A percentile compares a stretch with the other conserved stretches of the same genome.
Evolutionary conservation across 2,329 filamentous ascomycete species (phyloP).

Genomic region (Alternaria postmessia): DNA sequence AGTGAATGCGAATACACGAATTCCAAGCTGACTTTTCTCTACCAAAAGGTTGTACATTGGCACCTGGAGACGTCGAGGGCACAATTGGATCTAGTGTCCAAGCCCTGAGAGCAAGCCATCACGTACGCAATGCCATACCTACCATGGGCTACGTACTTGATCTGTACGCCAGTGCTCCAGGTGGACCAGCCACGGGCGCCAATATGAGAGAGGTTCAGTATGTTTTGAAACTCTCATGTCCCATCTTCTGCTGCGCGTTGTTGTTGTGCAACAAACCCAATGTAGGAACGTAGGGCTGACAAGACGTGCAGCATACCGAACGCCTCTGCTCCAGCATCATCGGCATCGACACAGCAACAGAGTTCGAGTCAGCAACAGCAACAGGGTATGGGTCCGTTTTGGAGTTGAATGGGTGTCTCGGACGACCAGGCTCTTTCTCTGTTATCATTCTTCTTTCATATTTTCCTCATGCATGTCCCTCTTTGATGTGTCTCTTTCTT

Average conservation of each 20-base stretch:
- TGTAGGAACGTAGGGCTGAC: too few relatives aligned
- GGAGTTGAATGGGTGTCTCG: neutral
- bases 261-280: fast-evolving
- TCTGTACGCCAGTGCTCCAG: neutral
- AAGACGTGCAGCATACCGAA: too few relatives aligned
- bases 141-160: constrained; percentile 34
- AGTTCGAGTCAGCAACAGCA: constrained; percentile 24
- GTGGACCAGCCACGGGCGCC: constrained; percentile 2
- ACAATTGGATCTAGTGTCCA: constrained; percentile 27
- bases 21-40: neutral
- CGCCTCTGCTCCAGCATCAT: neutral
- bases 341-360: neutral
- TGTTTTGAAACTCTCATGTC: neutral
- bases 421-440: neutral
- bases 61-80: constrained; percentile 14
- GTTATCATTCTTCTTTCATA: too few relatives aligned
- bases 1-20: neutral
- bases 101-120: constrained; percentile 16
- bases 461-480: too few relatives aligned
- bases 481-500: too few relatives aligned
- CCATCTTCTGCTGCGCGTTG: too few relatives aligned
- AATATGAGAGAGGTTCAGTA: constrained; percentile 32
- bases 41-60: constrained; percentile 17
- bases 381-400: constrained; percentile 36
- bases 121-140: constrained; percentile 26